Base-by-base conservation (phyloP, 202 grass and related monocot species). In the Miscanthus sacchariflorus region DNA sequence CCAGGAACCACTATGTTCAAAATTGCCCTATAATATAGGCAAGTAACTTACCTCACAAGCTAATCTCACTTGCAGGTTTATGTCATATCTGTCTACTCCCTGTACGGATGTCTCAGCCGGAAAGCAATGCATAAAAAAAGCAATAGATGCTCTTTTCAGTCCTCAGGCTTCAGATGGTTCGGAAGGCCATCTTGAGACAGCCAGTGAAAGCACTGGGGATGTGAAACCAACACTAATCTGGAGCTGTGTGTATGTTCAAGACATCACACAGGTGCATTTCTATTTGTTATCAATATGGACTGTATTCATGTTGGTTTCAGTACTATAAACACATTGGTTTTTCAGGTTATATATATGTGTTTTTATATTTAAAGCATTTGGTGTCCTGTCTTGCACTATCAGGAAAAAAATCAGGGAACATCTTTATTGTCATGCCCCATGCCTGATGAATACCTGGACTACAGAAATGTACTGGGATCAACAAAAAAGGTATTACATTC, bases 361-460 rank as follows among this genome's bases (percentile, higher is more conserved):
- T 61, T 76, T 75, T 49, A 5, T 82, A 43, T 54, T 75, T 30
- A 75, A 86, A 79, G 64, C 5, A 27, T 78, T 76, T 13, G 0
- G 3, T 86, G 15, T 49, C 19, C 10, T 77, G 14, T 72, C 70
- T 74, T 85, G 13, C n/a, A 42, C 70, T 90, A 45, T 72, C 85
- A 52, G 49, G 49, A 52, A 52, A 52, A 14, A 52, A 52, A 18
- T 52, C 49, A 99, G 96, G 96, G 85, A 89, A 86, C 88, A 84
- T 90, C 83, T 70, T 52, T 93, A 71, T 82, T 81, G 59, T 91
- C 91, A 40, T 99, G 91, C 38, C 74, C 96, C 21, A 94, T 90
- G 80, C 92, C 94, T 65, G 96, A 99, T 92, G 92, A 91, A 91
- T 88, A 81, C 79, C 85, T 96, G 58, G 96, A 96, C 83, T 99